Evolutionary conservation across 2,329 filamentous ascomycete species (phyloP).

Genomic region (Karstenula rhodostoma): DNA sequence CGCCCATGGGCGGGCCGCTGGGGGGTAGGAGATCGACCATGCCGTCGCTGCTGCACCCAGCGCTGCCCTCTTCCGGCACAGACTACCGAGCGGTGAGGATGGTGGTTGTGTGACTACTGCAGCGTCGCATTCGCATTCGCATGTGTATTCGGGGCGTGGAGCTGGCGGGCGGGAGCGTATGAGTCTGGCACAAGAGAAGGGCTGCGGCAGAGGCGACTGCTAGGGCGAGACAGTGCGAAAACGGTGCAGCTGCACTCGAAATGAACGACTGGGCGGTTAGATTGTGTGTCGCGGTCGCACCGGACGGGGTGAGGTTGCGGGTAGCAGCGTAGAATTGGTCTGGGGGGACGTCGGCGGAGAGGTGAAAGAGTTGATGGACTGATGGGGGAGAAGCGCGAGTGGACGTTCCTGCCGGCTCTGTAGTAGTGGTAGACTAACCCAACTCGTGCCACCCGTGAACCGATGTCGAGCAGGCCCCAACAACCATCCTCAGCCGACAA

Average conservation of each 20-base stretch:
- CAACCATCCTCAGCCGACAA: conserved; percentile 13
- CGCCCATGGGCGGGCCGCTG: conserved; percentile 41
- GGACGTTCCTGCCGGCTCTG: conserved; percentile 5
- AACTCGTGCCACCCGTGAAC: conserved; percentile 13
- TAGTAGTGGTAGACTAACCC: conserved; percentile 11
- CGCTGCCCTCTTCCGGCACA: conserved; percentile 23
- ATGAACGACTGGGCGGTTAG: not conserved
- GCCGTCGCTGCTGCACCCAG: conserved; percentile 36
- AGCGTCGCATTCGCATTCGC: conserved; percentile 8
- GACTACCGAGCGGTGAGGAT: conserved; percentile 25
- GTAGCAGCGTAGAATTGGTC: conserved; percentile 23
- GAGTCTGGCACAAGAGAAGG: conserved; percentile 40
- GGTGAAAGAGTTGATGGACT: conserved; percentile 24
- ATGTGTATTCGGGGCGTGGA: conserved; percentile 17
- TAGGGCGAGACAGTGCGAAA: conserved; percentile 20
- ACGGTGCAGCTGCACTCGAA: conserved; percentile 10
- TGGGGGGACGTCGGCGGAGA: conserved; percentile 23
- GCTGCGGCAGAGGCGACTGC: conserved; percentile 32
- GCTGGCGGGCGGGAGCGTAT: conserved; percentile 34
- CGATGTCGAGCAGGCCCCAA: conserved; percentile 9
- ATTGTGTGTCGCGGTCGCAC: conserved; percentile 4
- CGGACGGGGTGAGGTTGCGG: conserved; percentile 11
- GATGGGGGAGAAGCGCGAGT: conserved; percentile 20
- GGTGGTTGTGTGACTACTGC: not conserved
- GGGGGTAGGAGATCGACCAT: conserved; percentile 50